Evolutionary conservation across 768 basidiomycete genomes (phyloP), one percentile per base, ranked within the genome.

Genomic region (Kwoniella newhampshirensis): DNA sequence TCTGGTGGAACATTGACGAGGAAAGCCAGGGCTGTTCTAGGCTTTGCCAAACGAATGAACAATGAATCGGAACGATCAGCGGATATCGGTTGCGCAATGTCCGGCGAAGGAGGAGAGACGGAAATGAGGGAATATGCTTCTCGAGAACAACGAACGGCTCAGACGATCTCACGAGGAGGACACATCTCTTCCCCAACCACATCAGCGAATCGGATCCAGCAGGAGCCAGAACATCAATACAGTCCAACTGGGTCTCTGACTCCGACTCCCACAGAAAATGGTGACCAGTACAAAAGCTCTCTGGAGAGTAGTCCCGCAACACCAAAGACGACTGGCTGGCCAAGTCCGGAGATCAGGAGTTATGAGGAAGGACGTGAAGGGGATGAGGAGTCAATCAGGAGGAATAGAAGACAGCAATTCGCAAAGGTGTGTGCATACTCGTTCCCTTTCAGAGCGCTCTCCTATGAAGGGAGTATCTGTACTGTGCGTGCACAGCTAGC

Each of bases 361-460:
- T 37, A 28, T 8, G 45, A 45, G 21, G 44, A 18, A 13, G 5
- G 15, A 18, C 20, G 17, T n/a, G 54, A 55, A 36, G 39, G 43
- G 2, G 54, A 47, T 4, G 55, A 49, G n/a, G 48, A 57, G 50
- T 21, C 11, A 18, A 42, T 44, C 3, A 57, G 47, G 46, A 57
- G 36, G 26, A 45, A 51, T 32, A 55, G 54, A 44, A 54, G 62
- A 44, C 45, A 50, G 26, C 68, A 70, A 37, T 35, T 61, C 1
- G 64, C 64, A 28, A 70, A 70, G 57, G 63, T 66, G 42, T 46
- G 62, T 57, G 8, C 8, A 42, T n/a, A n/a, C n/a, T n/a, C n/a
- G n/a, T n/a, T n/a, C n/a, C n/a, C n/a, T n/a, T n/a, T n/a, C n/a
- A n/a, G n/a, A n/a, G n/a, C n/a, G n/a, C n/a, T n/a, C n/a, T n/a